A percentile compares a stretch with the other conserved stretches of the same genome.
phyloP scores from a whole-genome alignment of 106 monocot genomes.

The Xerophyta viscosa region DNA sequence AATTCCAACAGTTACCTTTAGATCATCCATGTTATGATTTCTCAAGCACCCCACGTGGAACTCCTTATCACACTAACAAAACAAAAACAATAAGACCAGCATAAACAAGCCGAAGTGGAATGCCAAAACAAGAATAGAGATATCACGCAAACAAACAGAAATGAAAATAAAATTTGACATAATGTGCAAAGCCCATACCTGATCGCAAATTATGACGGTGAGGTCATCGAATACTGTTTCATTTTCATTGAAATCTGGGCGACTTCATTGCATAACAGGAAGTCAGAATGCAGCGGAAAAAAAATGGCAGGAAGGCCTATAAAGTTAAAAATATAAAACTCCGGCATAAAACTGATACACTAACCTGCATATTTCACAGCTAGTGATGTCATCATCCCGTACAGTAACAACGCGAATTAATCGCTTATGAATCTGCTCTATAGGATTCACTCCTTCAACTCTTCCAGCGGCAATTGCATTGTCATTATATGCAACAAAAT shows the following conservation, averaged over 20 bases:
- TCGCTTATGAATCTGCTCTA: slow-evolving; percentile 19
- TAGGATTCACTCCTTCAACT: slow-evolving; percentile 32
- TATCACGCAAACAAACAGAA: background rate
- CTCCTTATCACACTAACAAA: slow-evolving; percentile 37
- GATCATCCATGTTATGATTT: slow-evolving; percentile 26
- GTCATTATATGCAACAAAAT: slow-evolving; percentile 1
- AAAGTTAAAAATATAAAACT: background rate
- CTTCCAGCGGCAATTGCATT: slow-evolving; percentile 48
- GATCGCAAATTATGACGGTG: slow-evolving; percentile 41
- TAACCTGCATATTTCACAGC: slow-evolving; percentile 45
- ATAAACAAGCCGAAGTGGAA: too few relatives aligned
- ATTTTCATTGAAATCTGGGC: slow-evolving; percentile 28
- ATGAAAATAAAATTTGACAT: background rate
- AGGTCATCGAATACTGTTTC: slow-evolving; percentile 24
- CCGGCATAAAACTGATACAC: too few relatives aligned
- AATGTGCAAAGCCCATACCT: slow-evolving; percentile 8
- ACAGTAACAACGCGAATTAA: slow-evolving; percentile 33
- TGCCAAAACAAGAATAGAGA: background rate
- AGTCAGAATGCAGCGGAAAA: background rate
- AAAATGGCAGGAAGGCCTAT: background rate
- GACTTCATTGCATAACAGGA: slow-evolving; percentile 7
- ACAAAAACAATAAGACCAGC: too few relatives aligned
- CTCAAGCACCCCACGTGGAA: slow-evolving; percentile 42
- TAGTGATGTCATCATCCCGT: slow-evolving; percentile 10
- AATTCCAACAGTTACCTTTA: slow-evolving; percentile 12